phyloP scores from a whole-genome alignment of 2,329 filamentous ascomycete genomes.

The Thielaviopsis populi region DNA sequence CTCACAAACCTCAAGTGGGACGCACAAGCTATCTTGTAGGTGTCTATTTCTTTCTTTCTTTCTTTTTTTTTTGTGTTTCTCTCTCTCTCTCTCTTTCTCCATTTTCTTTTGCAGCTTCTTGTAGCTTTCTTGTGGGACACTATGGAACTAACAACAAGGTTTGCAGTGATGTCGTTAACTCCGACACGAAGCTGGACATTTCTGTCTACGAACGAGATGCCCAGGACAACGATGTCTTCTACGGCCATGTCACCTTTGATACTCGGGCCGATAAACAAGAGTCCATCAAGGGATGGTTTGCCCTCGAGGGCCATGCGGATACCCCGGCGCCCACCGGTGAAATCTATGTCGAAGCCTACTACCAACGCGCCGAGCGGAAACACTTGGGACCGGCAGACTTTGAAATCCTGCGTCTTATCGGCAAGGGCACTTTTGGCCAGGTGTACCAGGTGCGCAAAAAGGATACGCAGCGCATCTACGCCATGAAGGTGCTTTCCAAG shows the following conservation, averaged over 20 bases:
- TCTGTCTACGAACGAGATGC: constrained; percentile 78
- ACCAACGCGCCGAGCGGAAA: constrained; percentile 75
- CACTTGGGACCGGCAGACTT: constrained; percentile 93
- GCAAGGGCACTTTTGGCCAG: constrained; percentile 95
- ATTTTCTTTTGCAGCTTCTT: too few species aligned
- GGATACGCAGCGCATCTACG: constrained; percentile 89
- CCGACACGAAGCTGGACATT: constrained; percentile 78
- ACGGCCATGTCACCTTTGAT: constrained; percentile 77
- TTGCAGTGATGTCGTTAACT: constrained; percentile 75
- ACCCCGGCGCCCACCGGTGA: constrained; percentile 65
- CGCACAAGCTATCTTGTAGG: constrained; percentile 88
- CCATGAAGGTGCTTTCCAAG: constrained; percentile 98
- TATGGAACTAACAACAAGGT: not conserved
- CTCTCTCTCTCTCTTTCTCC: not conserved
- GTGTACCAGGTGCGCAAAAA: constrained; percentile 98
- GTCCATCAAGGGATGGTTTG: constrained; percentile 72
- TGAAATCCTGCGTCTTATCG: constrained; percentile 87
- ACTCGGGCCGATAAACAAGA: constrained; percentile 51
- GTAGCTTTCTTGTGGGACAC: not conserved
- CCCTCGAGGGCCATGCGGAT: constrained; percentile 59
- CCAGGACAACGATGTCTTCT: constrained; percentile 64
- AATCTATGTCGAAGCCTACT: constrained; percentile 72
- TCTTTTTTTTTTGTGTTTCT: not conserved
- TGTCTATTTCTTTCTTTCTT: constrained; percentile 19
- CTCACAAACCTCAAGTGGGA: constrained; percentile 86